Conservation (phyloP, 306 rosid species). For the Glycine soja region DNA sequence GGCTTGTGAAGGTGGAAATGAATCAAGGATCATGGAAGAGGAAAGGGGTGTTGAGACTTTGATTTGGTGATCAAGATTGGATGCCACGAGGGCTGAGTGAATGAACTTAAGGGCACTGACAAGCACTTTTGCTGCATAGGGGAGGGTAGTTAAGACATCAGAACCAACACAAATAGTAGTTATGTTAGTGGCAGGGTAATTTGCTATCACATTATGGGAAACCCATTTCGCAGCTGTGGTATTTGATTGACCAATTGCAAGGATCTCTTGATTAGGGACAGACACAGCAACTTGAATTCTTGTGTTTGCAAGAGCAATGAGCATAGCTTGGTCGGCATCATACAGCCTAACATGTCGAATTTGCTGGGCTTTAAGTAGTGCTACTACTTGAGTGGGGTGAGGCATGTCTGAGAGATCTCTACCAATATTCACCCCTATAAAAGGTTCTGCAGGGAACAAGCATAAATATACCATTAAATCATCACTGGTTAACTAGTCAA, state of each 20-base stretch:
- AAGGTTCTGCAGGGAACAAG: slow-evolving; percentile 64
- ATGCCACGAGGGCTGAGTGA: slow-evolving; percentile 77
- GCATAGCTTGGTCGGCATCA: slow-evolving; percentile 78
- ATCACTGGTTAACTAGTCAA: background rate
- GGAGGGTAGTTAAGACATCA: slow-evolving; percentile 68
- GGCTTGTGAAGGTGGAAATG: slow-evolving; percentile 94
- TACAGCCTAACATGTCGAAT: slow-evolving; percentile 72
- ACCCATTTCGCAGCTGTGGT: slow-evolving; percentile 90
- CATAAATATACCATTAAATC: slow-evolving; percentile 19
- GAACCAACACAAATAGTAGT: slow-evolving; percentile 84
- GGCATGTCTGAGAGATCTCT: slow-evolving; percentile 86
- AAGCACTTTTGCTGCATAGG: slow-evolving; percentile 77
- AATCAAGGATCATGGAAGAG: slow-evolving; percentile 79
- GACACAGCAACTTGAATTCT: slow-evolving; percentile 75
- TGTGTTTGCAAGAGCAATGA: slow-evolving; percentile 75
- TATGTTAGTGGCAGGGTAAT: slow-evolving; percentile 86
- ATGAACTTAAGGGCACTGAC: slow-evolving; percentile 74
- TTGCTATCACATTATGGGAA: slow-evolving; percentile 74
- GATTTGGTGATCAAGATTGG: slow-evolving; percentile 75
- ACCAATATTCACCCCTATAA: slow-evolving; percentile 82
- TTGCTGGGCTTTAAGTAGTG: slow-evolving; percentile 76
- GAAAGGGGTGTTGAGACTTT: slow-evolving; percentile 82
- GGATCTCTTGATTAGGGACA: slow-evolving; percentile 77
- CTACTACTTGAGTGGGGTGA: slow-evolving; percentile 88
- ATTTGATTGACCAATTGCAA: slow-evolving; percentile 82